These are phyloP conservation scores for Colletotrichum sp. DNA, from an alignment of 2,329 filamentous ascomycete species.

Conservation along the genomic window DNA sequence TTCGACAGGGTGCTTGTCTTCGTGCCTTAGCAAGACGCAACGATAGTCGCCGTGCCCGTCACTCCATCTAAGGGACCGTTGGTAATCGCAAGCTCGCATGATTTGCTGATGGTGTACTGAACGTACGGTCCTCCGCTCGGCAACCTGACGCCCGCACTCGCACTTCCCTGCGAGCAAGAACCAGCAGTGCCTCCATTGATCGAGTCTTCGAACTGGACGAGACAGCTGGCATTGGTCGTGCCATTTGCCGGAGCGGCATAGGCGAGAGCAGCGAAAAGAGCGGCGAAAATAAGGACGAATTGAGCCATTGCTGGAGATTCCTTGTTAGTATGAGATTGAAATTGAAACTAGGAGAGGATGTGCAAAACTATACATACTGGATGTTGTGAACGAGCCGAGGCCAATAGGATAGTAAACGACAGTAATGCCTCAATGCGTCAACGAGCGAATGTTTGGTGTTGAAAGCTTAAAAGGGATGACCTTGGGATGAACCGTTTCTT, in stretches of 20 bases:
- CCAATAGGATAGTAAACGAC: background rate
- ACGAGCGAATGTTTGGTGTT: fast-evolving
- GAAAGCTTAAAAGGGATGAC: background rate
- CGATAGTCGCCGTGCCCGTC: background rate
- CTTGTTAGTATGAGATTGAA: fast-evolving
- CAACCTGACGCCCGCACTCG: background rate
- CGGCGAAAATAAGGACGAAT: background rate
- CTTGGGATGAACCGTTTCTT: background rate
- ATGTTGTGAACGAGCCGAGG: background rate
- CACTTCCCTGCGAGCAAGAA: background rate
- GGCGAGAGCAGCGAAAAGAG: background rate
- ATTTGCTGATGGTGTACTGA: background rate
- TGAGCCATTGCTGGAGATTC: background rate
- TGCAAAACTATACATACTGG: background rate
- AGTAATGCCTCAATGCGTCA: fast-evolving
- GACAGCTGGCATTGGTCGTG: background rate
- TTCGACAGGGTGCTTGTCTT: background rate
- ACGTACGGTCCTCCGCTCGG: background rate
- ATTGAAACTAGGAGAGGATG: fast-evolving
- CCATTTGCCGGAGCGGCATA: background rate
- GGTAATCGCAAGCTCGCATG: background rate
- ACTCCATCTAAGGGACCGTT: background rate
- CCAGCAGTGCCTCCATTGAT: background rate
- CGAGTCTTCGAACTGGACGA: background rate
- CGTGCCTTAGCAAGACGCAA: background rate